Base-by-base conservation (phyloP, 129 eudicot genomes). In the Ambrosia trifida region DNA sequence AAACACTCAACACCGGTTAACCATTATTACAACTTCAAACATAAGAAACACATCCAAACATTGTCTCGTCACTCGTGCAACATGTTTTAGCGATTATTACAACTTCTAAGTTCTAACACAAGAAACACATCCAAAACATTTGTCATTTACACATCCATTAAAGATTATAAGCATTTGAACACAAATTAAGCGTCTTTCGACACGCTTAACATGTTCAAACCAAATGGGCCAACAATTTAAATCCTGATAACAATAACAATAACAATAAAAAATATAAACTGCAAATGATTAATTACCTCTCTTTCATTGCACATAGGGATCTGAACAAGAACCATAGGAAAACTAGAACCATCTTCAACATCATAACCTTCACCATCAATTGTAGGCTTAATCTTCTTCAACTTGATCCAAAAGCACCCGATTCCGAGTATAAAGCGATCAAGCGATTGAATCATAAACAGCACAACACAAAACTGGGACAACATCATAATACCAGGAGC, bases 381-480 rank as follows among this genome's bases (percentile, higher is more conserved):
- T 70, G 19, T 78, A 11, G 98, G 98, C 78, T 83, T 89, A 62
- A 92, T 69, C 50, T 74, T 78, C 85, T 76, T 89, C 74, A 52
- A 75, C 83, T 92, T 92, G 38, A 92, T 92, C 89, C 89, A 92
- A 43, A 92, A 84, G 66, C 95, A 92, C 24, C 98, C 95, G 11
- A 92, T 45, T 31, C 96, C 86, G 16, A 85, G 89, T 1, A 80
- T 75, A 6, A 89, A 66, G 5, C 98, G 82, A 80, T 92, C 98
- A 58, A 89, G 66, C 7, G 98, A 92, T 64, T 92, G 98, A 59
- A 92, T 87, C 88, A 92, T 65, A 76, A 92, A 92, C 7, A 92
- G 84, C 3, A 92, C 90, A 62, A 92, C 81, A 69, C 98, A 92
- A 57, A 87, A 84, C 24, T 80, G 83, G 0, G 98, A 86, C 1